Base-by-base conservation (phyloP, 768 basidiomycete species). In the Tephrocybe sp. region DNA sequence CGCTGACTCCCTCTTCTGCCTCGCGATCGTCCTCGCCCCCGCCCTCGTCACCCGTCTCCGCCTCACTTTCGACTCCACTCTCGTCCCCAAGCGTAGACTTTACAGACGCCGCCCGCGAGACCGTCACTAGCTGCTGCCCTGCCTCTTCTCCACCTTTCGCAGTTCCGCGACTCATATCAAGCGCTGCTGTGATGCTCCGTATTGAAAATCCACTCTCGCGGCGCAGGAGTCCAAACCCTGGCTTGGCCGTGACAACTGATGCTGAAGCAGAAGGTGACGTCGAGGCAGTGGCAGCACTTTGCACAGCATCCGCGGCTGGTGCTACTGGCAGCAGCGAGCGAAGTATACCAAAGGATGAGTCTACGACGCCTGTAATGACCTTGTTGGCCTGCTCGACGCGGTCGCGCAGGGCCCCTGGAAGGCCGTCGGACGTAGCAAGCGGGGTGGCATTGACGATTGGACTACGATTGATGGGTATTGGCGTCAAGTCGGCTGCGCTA, bases 351-450 rank as follows among this genome's bases (percentile, higher is more conserved):
- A 95, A 93, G 2, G 89, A 91, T 0, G 91, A 83, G 63, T 96
- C 93, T 40, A 96, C 87, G 44, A 97, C 92, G 19, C 90, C 93
- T 5, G 78, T 84, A 44, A 92, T 89, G 35, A 92, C 92, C 42
- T 79, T 87, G 53, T 91, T 75, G 15, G 94, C 94, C 61, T 92
- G 89, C 55, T 82, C 88, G 9, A 93, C 87, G 36, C 87, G 77
- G 0, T 69, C 75, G 8, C 90, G 79, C n/a, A 95, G 66, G 41
- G 80, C 74, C 1, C 78, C 78, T 1, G 77, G 73, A 0, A 72
- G 63, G 26, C 77, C 79, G 32, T 77, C 75, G 0, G 70, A 71
- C 0, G 75, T 62, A 18, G 74, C 64, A 1, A 75, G 53, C 21
- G 81, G 72, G 4, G 73, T 69, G n/a, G 78, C 70, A 1, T 74